Conservation (phyloP, 805 yeast genomes). For the Blastobotrys robertii region DNA sequence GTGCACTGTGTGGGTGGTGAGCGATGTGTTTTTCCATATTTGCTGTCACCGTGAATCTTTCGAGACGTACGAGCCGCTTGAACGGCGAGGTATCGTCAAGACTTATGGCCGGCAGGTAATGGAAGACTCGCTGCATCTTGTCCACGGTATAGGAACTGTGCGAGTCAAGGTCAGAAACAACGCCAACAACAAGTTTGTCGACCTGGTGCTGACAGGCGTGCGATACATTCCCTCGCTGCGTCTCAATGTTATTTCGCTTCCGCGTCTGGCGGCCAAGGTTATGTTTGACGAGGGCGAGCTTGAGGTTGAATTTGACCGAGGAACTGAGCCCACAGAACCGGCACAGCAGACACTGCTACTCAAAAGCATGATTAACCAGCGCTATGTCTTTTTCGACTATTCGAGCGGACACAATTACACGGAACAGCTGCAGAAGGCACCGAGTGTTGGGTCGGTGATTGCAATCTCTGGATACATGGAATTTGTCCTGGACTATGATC, state of each 20-base stretch:
- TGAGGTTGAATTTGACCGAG: neutral
- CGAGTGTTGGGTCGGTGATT: neutral
- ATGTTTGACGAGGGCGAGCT: conserved; percentile 2
- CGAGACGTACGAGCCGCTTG: neutral
- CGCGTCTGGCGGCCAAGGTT: conserved; percentile 4
- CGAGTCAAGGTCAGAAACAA: neutral
- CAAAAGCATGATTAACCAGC: neutral
- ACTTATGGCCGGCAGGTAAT: neutral
- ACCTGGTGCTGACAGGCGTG: conserved; percentile 5
- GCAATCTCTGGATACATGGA: neutral
- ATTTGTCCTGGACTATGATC: no score
- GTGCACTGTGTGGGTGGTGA: conserved; percentile 2
- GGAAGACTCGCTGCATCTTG: neutral
- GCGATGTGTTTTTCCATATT: conserved; percentile 2
- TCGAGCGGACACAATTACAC: neutral
- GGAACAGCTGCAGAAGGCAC: neutral
- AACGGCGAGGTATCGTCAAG: neutral
- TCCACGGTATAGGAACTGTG: conserved; percentile 1
- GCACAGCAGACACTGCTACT: neutral
- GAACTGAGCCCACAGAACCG: neutral
- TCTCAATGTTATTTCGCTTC: conserved; percentile 3
- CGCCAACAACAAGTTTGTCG: conserved; percentile 2
- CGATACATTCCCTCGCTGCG: conserved; percentile 4
- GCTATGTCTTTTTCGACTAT: conserved; percentile 1
- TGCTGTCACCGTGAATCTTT: conserved; percentile 6